These are phyloP conservation scores for Puccinia hordei DNA, from an alignment of 1,284 basidiomycete species.

Conservation along the genomic window DNA sequence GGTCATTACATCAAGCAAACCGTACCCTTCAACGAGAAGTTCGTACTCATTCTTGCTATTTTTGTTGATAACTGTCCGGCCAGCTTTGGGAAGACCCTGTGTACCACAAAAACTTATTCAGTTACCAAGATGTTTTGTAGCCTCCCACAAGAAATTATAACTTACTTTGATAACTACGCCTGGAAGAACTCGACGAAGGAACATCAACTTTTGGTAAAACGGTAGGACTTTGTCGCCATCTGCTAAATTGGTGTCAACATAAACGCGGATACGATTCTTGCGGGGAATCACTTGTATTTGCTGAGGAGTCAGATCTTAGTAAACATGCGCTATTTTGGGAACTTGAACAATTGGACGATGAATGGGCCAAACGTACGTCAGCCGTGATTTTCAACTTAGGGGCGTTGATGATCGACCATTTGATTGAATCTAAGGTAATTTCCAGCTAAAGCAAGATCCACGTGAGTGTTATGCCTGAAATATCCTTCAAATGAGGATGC, in stretches of 20 bases:
- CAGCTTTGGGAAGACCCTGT: conserved; percentile 76
- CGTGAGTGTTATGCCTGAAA: background rate
- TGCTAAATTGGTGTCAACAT: conserved; percentile 65
- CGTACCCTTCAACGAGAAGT: conserved; percentile 92
- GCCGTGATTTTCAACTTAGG: conserved; percentile 92
- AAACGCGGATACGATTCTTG: conserved; percentile 80
- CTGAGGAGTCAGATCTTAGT: conserved; percentile 60
- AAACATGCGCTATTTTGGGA: conserved; percentile 69
- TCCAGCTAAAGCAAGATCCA: conserved; percentile 65
- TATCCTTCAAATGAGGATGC: background rate
- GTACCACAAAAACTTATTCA: conserved; percentile 9
- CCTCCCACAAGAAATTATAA: background rate
- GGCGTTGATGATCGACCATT: conserved; percentile 81
- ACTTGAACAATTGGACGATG: conserved; percentile 10
- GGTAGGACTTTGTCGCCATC: conserved; percentile 68
- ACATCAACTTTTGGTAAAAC: conserved; percentile 77
- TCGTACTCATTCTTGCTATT: conserved; percentile 64
- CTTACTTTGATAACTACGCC: conserved; percentile 77
- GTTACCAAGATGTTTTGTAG: background rate
- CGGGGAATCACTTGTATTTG: conserved; percentile 55
- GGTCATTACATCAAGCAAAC: conserved; percentile 94
- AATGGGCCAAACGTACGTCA: conserved; percentile 60
- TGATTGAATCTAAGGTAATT: conserved; percentile 87
- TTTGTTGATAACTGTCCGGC: conserved; percentile 88
- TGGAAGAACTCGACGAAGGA: conserved; percentile 76